Base-by-base conservation (phyloP, 2,329 filamentous ascomycete species). In the Ophiostoma sp. region DNA sequence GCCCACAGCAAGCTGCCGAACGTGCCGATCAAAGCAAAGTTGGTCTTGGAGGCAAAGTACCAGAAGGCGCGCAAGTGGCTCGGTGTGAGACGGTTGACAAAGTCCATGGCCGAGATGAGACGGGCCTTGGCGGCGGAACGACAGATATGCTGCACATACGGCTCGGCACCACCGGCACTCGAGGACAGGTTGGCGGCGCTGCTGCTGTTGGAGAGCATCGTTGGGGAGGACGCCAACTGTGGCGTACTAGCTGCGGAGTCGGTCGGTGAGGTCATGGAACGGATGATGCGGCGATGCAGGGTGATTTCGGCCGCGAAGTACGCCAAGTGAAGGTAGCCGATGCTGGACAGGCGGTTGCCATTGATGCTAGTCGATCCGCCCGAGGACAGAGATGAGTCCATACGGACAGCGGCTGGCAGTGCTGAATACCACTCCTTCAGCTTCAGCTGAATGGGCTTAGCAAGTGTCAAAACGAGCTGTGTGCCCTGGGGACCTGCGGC, bases 281-380 rank as follows among this genome's bases (percentile, higher is more conserved):
- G 91, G 74, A 98, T 93, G 78, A 97, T 97, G 78, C 93, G 92
- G 11, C 95, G 90, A 81, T 98, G 95, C 28, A 98, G 91, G 0
- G 93, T 96, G 79, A 98, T 98, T 82, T 98, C 95, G 2, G 94
- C 94, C 1, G 95, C 94, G 79, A 97, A 97, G 82, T 98, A 98
- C 71, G 92, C 94, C 69, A 98, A 88, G 81, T 98, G 95, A 12
- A 98, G 87, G 79, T 94, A 95, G 19, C 92, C 92, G 70, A 89
- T 89, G 78, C 88, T 90, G 25, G 87, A 89, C 15, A 90, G 82
- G 25, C 86, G 84, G 74, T 79, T 85, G 74, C 80, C 81, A 73
- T 79, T 81, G 76, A 80, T 82, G 75, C 79, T 80, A 55, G 82
- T 80, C 75, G 78, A 78, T 73, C 76, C 77, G 50, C 78, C 75